These are phyloP conservation scores for Krasilnikovozyma curviuscula DNA, from an alignment of 768 basidiomycete species.

Conservation along the genomic window DNA sequence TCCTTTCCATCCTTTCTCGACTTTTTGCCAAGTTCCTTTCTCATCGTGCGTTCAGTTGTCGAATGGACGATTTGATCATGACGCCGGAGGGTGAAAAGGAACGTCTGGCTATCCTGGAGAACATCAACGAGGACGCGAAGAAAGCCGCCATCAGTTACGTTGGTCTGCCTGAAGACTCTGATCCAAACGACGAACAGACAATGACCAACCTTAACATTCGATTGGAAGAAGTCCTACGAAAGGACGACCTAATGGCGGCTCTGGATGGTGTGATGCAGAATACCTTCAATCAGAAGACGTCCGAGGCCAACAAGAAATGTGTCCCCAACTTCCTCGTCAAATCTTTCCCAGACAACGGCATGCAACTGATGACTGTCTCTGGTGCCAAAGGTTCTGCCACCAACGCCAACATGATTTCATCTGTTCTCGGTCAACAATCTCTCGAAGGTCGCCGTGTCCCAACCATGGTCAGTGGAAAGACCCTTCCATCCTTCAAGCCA, in stretches of 20 bases:
- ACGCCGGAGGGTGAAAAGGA: slow-evolving; percentile 59
- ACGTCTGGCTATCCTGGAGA: slow-evolving; percentile 46
- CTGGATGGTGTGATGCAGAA: slow-evolving; percentile 42
- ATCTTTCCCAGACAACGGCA: slow-evolving; percentile 92
- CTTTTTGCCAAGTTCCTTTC: slow-evolving; percentile 94
- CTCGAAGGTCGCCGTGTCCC: slow-evolving; percentile 96
- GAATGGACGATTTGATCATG: slow-evolving; percentile 91
- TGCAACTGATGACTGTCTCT: slow-evolving; percentile 96
- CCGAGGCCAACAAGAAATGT: slow-evolving; percentile 69
- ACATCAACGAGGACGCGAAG: slow-evolving; percentile 54
- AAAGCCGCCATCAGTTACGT: slow-evolving; percentile 61
- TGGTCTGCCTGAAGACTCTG: slow-evolving; percentile 34
- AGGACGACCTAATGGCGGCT: slow-evolving; percentile 93
- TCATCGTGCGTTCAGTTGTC: slow-evolving; percentile 89
- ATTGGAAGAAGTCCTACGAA: slow-evolving; percentile 77
- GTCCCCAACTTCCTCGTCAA: slow-evolving; percentile 73
- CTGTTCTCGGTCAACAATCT: slow-evolving; percentile 89
- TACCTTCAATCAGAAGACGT: slow-evolving; percentile 50
- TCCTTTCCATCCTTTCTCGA: slow-evolving; percentile 80
- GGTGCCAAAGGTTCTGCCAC: slow-evolving; percentile 96
- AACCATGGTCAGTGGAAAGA: slow-evolving; percentile 97
- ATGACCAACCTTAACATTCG: slow-evolving; percentile 31
- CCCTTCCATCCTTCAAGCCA: slow-evolving; percentile 82
- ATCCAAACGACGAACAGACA: slow-evolving; percentile 25
- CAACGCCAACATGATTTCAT: slow-evolving; percentile 97